Percentiles rank a stretch among this genome's conserved stretches.
Evolutionary conservation across 1,284 basidiomycete species (phyloP).

Genomic region (Sporisorium iseilematis-ciliati): DNA sequence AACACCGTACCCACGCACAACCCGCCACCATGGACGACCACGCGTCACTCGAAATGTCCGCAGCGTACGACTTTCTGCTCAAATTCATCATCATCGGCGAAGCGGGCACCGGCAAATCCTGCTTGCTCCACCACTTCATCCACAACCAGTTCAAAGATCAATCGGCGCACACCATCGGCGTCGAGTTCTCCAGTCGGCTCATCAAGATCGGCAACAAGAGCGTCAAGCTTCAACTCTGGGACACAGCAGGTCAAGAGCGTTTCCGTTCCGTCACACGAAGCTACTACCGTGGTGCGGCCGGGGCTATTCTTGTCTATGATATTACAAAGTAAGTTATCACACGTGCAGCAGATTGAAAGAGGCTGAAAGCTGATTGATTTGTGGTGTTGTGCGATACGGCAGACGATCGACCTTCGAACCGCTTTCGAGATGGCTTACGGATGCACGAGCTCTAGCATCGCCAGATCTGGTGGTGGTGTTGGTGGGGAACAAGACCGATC

Average conservation of each 20-base stretch:
- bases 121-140: slow-evolving; percentile 92
- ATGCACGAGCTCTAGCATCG: slow-evolving; percentile 86
- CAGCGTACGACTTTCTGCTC: slow-evolving; percentile 83
- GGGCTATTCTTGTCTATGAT: slow-evolving; percentile 87
- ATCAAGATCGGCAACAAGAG: slow-evolving; percentile 89
- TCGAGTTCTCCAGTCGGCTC: slow-evolving; percentile 91
- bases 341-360: background rate
- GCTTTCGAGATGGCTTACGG: slow-evolving; percentile 87
- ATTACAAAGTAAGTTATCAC: slow-evolving; percentile 81
- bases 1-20: background rate
- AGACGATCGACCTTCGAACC: slow-evolving; percentile 77
- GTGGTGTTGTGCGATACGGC: background rate
- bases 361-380: background rate
- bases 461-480: slow-evolving; percentile 89
- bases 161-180: slow-evolving; percentile 96
- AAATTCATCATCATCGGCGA: slow-evolving; percentile 98
- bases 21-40: slow-evolving; percentile 41
- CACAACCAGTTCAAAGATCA: slow-evolving; percentile 95
- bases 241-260: slow-evolving; percentile 63
- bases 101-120: slow-evolving; percentile 95
- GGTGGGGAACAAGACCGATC: slow-evolving; percentile 94
- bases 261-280: slow-evolving; percentile 91
- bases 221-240: slow-evolving; percentile 80
- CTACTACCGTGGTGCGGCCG: slow-evolving; percentile 90
- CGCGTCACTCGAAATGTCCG: slow-evolving; percentile 53